Base-by-base conservation (phyloP, 352 stramenopile species). In the Phytophthora citrophthora region DNA sequence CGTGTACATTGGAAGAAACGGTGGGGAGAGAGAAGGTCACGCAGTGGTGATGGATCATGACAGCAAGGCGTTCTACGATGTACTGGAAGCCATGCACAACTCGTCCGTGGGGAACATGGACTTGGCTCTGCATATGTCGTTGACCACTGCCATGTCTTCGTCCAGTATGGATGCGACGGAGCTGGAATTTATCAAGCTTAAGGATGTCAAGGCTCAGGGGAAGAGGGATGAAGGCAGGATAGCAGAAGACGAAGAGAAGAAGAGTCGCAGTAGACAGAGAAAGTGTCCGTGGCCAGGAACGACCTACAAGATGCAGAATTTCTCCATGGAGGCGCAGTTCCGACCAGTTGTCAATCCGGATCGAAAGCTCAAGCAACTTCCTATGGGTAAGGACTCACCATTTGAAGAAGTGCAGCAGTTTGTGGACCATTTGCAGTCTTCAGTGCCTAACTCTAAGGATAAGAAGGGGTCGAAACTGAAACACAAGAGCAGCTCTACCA, bases 251-350 rank as follows among this genome's bases (percentile, higher is more conserved):
- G 59, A 70, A 44, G 65, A 72, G 36, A 69, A 69, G 44, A 67
- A 60, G 32, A 71, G 53, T 43, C 64, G 69, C 16, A 78, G 65
- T 34, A 60, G 41, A 39, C 69, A 72, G 24, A 64, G 76, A 9
- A 70, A 54, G 15, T 89, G 75, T 67, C 79, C 79, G 12, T 93
- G 81, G 81, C 71, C 78, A 4, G 83, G 83, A 47, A 84, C 74
- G 24, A 90, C 83, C 34, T 93, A 93, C 75, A 79, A 79, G 45
- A 93, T 93, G 78, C 76, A 86, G 50, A 87, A 91, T 45, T 83
- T 93, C 26, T 68, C 72, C 0, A 79, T 88, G 39, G 59, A 80
- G 23, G 80, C 83, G 11, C 65, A 85, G 26, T 89, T 91, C 31
- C 73, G 84, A 11, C 77, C 75, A 0, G 63, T 78, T 10, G 71